Base-by-base conservation (phyloP, 768 basidiomycete genomes). In the Lactifluus volemus region DNA sequence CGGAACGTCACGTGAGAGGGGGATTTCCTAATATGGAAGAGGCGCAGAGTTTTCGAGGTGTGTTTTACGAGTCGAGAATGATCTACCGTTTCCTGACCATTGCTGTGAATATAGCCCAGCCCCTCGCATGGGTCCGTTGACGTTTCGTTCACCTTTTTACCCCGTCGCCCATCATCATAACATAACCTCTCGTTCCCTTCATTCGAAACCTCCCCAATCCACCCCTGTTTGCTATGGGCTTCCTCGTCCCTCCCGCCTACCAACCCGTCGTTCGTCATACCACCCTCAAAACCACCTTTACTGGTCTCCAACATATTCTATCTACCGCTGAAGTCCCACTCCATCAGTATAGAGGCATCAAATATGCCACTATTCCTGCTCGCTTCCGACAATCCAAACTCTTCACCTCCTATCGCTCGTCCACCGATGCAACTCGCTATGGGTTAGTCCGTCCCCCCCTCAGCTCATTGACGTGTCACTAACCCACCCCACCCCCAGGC, bases 331-430 rank as follows among this genome's bases (percentile, higher is more conserved):
- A 80, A 51, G 68, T 74, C 0, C 79, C 77, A 12, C 77, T 91
- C 63, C 82, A 86, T 67, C 88, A 89, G 68, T 91, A 83, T 67
- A 80, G 83, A 21, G 89, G 89, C 42, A 84, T 91, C 68, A 88
- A 88, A 74, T 91, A 89, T 65, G 89, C 86, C 25, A 76, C 76
- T 21, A 77, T 89, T 14, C 86, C 86, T 29, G 84, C 82, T 41
- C 85, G 89, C 51, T 91, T 90, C 68, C 82, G 87, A 55, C 87
- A 86, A 72, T 89, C 89, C 1, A 77, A 75, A 60, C 75, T 89
- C 34, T 80, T 74, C 67, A 78, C 79, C 10, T 73, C 79, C 5
- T 87, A 88, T 66, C 80, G 82, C 30, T 70, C 78, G 9, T 70
- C 76, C 48, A 83, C 83, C 8, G 83, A 88, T 66, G 84, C 86